phyloP scores from a whole-genome alignment of 768 basidiomycete genomes.

The Arthromyces matolae region DNA sequence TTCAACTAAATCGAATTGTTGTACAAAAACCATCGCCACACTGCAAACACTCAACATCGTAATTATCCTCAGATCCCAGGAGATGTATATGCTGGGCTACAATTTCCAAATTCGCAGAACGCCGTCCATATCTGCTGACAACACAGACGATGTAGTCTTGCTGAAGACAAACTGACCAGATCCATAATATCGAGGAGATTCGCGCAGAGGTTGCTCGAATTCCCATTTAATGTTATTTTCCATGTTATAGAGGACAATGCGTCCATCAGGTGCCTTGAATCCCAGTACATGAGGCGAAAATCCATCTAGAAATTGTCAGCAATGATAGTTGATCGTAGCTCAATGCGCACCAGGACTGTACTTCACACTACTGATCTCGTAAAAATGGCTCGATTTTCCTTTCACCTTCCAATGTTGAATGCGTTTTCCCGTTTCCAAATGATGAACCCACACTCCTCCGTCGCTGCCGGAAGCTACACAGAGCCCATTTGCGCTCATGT shows the following conservation, averaged over 20 bases:
- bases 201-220: not conserved
- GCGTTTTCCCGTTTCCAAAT: not conserved
- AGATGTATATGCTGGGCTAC: no score
- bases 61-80: no score
- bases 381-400: not conserved
- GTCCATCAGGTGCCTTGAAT: not conserved
- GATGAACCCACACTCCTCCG: not conserved
- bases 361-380: not conserved
- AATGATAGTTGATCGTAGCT: not conserved
- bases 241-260: not conserved
- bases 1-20: no score
- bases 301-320: not conserved
- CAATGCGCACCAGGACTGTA: not conserved
- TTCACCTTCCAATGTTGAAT: not conserved
- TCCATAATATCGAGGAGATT: not conserved
- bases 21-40: no score
- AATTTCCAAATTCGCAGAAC: not conserved
- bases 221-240: conserved; percentile 1
- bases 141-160: not conserved
- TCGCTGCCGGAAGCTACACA: not conserved
- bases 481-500: not conserved
- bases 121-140: not conserved
- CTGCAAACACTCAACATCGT: no score
- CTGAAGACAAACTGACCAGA: not conserved
- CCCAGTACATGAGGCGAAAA: not conserved